Conservation (phyloP, 2,329 filamentous ascomycete genomes). For the Cercospora sesami region DNA sequence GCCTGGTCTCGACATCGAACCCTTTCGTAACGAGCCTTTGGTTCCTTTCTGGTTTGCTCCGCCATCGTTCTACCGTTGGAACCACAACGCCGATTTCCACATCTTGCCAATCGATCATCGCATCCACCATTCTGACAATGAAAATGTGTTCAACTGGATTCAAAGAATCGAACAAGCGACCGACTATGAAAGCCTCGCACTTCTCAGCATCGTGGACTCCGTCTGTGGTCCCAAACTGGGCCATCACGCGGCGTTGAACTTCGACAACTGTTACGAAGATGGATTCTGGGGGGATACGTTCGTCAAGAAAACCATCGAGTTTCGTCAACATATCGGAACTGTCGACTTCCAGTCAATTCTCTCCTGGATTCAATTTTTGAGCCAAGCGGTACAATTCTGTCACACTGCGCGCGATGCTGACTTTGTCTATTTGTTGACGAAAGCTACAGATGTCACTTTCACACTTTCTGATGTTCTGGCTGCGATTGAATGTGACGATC, state of each 20-base stretch:
- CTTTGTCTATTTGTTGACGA: conserved; percentile 4
- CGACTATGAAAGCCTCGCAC: neutral
- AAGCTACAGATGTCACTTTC: conserved; percentile 1
- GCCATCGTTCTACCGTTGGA: conserved; percentile 9
- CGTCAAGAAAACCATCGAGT: conserved; percentile 9
- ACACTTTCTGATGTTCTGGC: neutral
- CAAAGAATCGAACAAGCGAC: neutral
- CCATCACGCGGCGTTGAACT: conserved; percentile 9
- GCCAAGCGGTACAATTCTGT: neutral
- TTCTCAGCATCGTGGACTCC: neutral
- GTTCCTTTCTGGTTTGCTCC: conserved; percentile 1
- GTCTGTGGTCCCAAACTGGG: neutral
- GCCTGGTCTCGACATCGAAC: neutral
- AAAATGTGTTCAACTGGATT: conserved; percentile 11
- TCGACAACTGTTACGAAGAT: conserved; percentile 4
- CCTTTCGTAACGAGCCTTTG: neutral
- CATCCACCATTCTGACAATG: neutral
- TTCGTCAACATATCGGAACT: conserved; percentile 12
- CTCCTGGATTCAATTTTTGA: neutral
- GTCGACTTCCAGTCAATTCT: conserved; percentile 3
- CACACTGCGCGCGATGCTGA: neutral
- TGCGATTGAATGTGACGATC: neutral
- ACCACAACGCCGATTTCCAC: neutral
- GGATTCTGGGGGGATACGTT: neutral
- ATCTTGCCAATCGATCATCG: neutral